These are phyloP conservation scores for Aspergillus transmontanensis DNA, from an alignment of 2,329 filamentous ascomycete genomes.

Conservation along the genomic window DNA sequence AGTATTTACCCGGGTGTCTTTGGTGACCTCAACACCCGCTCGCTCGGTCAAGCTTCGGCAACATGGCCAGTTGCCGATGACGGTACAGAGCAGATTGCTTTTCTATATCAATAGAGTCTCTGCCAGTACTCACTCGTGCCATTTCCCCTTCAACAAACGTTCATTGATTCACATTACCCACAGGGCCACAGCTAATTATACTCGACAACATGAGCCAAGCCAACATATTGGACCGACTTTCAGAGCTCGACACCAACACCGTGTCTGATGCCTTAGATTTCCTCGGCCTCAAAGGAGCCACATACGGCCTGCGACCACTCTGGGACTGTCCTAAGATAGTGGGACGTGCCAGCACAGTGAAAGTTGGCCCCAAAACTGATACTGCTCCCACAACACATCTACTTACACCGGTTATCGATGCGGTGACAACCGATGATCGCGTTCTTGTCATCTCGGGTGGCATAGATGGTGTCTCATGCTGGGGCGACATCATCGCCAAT, in stretches of 20 bases:
- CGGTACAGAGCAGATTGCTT: not conserved
- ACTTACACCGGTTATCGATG: conserved; percentile 22
- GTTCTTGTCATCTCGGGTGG: conserved; percentile 26
- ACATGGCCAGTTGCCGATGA: not conserved
- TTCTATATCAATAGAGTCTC: not conserved
- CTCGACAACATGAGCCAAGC: conserved; percentile 9
- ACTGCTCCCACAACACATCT: conserved; percentile 16
- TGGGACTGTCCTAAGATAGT: conserved; percentile 28
- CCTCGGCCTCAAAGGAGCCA: conserved; percentile 24
- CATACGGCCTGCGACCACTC: conserved; percentile 22
- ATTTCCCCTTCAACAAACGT: not conserved
- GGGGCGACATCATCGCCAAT: conserved; percentile 28
- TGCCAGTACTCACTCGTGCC: not conserved
- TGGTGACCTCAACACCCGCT: too few relatives aligned
- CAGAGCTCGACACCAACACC: conserved; percentile 26
- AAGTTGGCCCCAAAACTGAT: conserved; percentile 18
- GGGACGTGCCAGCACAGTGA: conserved; percentile 25
- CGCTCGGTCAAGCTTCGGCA: too few relatives aligned
- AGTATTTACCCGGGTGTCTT: too few relatives aligned
- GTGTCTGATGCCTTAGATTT: conserved; percentile 28
- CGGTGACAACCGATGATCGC: conserved; percentile 21
- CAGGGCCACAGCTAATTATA: not conserved
- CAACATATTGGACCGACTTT: conserved; percentile 16
- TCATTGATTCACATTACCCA: not conserved
- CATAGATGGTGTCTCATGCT: conserved; percentile 24